Base-by-base conservation (phyloP, 2,329 filamentous ascomycete species). In the Pseudocercospora cruenta region DNA sequence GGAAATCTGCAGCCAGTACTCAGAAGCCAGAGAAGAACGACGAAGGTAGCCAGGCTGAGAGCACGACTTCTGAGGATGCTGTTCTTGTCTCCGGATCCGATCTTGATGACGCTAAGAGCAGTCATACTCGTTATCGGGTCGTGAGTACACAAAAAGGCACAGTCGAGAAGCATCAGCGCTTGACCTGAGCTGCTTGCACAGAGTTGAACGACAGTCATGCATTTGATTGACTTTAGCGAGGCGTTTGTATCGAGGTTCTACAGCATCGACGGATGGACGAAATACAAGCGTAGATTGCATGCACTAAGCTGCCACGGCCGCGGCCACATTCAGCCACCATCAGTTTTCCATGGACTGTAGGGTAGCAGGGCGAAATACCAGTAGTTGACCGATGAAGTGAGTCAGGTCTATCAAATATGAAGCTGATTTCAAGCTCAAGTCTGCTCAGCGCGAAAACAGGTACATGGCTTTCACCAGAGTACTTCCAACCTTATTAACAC, bases 71-170 rank as follows among this genome's bases (percentile, higher is more conserved):
- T 49, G 58, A 65, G 12, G 63, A 65, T 28, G 58, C 47, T 16
- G 58, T 65, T 6, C 58, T 62, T 22, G 43, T 65, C 26, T 65
- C 63, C 6, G 55, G 58, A 4, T 36, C 58, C n/a, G 63, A 65
- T 47, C 39, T 62, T 43, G 63, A 65, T 33, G 49, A 31, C 12
- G 58, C 21, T 22, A 62, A 65, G 58, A 22, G 51, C 19, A 47
- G 21, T 22, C 24, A 28, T n/a, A 22, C 24, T 28, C 21, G 45
- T 36, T 21, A 36, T 58, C 58, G 39, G 39, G 21, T 45, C 16
- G 39, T 60, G n/a, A 60, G 39, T 43, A 51, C 58, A 22, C 58
- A 60, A 39, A 14, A 60, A 14, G 58, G 58, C 19, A 60, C 58
- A 31, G 39, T 43, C 7, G 58, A 60, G 43, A 60, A 58, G 31